Conservation (phyloP, 352 stramenopile species). For the Aphanomyces invadans region DNA sequence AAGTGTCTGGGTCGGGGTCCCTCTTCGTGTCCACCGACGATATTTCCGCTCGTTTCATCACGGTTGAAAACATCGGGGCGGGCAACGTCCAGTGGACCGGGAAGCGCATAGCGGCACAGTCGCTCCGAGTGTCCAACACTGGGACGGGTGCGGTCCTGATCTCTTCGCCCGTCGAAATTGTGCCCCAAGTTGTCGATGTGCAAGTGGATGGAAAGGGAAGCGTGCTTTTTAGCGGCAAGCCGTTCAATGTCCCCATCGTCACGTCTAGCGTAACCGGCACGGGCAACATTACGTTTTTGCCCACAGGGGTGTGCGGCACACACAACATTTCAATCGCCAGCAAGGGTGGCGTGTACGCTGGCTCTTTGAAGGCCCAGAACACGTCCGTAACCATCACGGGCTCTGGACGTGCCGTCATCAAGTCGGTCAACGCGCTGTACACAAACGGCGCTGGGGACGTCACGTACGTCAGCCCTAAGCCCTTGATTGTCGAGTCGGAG, state of each 20-base stretch:
- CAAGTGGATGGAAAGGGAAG: slow-evolving; percentile 14
- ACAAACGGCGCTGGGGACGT: slow-evolving; percentile 8
- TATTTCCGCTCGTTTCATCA: background rate
- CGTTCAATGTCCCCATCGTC: slow-evolving; percentile 6
- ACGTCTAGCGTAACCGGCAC: slow-evolving; percentile 7
- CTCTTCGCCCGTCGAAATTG: slow-evolving; percentile 6
- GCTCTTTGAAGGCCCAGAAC: slow-evolving; percentile 8
- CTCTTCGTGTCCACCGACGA: slow-evolving; percentile 22
- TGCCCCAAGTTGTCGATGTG: background rate
- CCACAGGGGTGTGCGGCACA: slow-evolving; percentile 4
- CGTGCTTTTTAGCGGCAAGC: slow-evolving; percentile 11
- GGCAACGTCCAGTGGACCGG: slow-evolving; percentile 17
- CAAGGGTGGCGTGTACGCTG: slow-evolving; percentile 12
- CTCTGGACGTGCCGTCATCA: slow-evolving; percentile 1
- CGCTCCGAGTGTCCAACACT: background rate
- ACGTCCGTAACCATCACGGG: slow-evolving; percentile 5
- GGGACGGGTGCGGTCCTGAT: slow-evolving; percentile 6
- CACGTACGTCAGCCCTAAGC: slow-evolving; percentile 1
- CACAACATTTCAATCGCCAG: slow-evolving; percentile 11
- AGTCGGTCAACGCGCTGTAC: background rate
- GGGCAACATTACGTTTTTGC: slow-evolving; percentile 22
- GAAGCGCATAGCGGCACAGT: slow-evolving; percentile 6
- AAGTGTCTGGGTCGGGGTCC: slow-evolving; percentile 9
- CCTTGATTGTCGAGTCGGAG: background rate
- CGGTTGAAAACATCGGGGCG: background rate